Percentiles rank a stretch among this genome's conserved stretches.
phyloP scores from a whole-genome alignment of 73 alveolate genomes.

The Symbiodinium pilosum region DNA sequence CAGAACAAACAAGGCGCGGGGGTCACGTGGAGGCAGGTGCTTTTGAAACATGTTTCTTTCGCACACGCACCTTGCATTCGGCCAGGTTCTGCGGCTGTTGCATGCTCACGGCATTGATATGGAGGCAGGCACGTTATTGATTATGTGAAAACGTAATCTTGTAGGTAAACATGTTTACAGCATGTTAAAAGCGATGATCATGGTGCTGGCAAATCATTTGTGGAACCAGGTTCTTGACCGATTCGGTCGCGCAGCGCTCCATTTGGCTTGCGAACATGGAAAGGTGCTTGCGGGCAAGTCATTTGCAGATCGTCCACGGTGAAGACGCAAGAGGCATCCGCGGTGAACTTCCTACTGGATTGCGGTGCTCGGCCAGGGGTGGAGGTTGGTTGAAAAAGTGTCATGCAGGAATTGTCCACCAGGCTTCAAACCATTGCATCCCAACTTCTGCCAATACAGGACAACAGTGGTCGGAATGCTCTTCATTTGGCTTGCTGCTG shows the following conservation, averaged over 20 bases:
- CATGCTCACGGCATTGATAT: constrained; percentile 38
- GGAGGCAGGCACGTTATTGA: not conserved
- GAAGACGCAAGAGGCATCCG: constrained; percentile 19
- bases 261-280: constrained; percentile 64
- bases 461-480: constrained; percentile 46
- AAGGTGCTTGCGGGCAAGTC: too few relatives aligned
- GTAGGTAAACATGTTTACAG: not conserved
- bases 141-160: not conserved
- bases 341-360: constrained; percentile 22
- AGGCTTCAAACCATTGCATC: too few relatives aligned
- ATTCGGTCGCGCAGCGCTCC: constrained; percentile 59
- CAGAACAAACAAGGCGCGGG: not conserved
- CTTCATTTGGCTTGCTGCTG: constrained; percentile 57
- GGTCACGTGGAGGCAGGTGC: not conserved
- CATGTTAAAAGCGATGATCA: not conserved
- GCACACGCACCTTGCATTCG: not conserved
- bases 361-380: constrained; percentile 26
- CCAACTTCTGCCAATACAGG: not conserved
- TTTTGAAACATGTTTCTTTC: not conserved
- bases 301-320: not conserved
- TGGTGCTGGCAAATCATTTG: not conserved
- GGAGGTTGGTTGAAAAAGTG: not conserved
- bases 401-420: too few relatives aligned
- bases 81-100: constrained; percentile 24
- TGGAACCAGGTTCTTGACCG: constrained; percentile 41